These are phyloP conservation scores for Parathielavia hyrcaniae DNA, from an alignment of 495 filamentous ascomycete genomes.

Conservation along the genomic window DNA sequence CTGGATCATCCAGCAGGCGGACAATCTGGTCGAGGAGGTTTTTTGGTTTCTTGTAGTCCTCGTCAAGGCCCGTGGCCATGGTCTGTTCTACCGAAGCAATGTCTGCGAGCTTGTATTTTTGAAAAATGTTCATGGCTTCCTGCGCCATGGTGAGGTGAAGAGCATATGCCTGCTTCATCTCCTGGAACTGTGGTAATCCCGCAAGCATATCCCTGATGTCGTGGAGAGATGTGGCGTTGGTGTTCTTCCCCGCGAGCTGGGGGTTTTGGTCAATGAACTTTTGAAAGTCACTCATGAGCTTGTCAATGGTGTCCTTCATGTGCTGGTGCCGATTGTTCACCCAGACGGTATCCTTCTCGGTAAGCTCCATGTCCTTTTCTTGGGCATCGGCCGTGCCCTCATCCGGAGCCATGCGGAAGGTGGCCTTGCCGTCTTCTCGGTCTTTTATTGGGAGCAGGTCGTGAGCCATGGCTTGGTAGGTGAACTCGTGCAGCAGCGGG, in stretches of 20 bases:
- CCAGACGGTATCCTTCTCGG: conserved; percentile 88
- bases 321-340: conserved; percentile 86
- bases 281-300: conserved; percentile 84
- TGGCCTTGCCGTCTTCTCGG: conserved; percentile 62
- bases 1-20: conserved; percentile 75
- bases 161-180: conserved; percentile 90
- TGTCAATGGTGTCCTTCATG: conserved; percentile 97
- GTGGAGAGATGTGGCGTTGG: conserved; percentile 68
- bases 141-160: conserved; percentile 97
- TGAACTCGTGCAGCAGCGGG: conserved; percentile 90
- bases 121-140: conserved; percentile 90
- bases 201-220: conserved; percentile 96
- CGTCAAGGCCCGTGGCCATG: conserved; percentile 86
- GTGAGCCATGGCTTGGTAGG: conserved; percentile 96
- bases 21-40: conserved; percentile 79
- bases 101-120: conserved; percentile 75
- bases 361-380: conserved; percentile 82
- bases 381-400: conserved; percentile 60
- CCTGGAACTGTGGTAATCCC: conserved; percentile 86
- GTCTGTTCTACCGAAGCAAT: conserved; percentile 78
- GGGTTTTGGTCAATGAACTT: conserved; percentile 87
- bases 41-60: conserved; percentile 87
- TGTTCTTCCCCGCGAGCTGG: conserved; percentile 73
- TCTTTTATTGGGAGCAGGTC: conserved; percentile 85
- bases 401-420: conserved; percentile 71